Base-by-base conservation (phyloP, 2,329 filamentous ascomycete genomes). In the Tolypocladium ovalisporum region DNA sequence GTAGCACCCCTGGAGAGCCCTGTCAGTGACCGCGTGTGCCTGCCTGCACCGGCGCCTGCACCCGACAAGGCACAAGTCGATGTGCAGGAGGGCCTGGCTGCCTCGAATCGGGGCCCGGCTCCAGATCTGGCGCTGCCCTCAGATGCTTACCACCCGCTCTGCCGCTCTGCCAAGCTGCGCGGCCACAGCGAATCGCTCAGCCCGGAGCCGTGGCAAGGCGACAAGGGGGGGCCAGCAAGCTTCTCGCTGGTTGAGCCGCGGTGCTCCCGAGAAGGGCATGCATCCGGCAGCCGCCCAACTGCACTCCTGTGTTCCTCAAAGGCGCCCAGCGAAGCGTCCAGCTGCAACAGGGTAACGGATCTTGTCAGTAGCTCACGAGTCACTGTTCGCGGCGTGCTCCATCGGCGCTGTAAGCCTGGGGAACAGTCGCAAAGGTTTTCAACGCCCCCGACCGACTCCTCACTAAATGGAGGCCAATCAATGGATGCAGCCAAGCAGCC, bases 261-360 rank as follows among this genome's bases (percentile, higher is more conserved):
- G 57, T 47, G 44, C 58, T 62, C 57, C 60, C 61, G 60, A 60
- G 44, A 32, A 56, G 42, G 58, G 44, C 56, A 58, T 58, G 60
- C 44, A 57, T 56, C 49, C 58, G 51, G 61, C 53, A 58, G 47
- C 53, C 36, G 57, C 44, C 35, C 54, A 42, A 49, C 27, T 34
- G 44, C 44, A 29, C 4, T 32, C 27, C 44, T 19, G n/a, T n/a
- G n/a, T n/a, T n/a, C n/a, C n/a, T n/a, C n/a, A n/a, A n/a, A n/a
- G n/a, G n/a, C n/a, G n/a, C n/a, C n/a, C n/a, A n/a, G n/a, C n/a
- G n/a, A n/a, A n/a, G n/a, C n/a, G 42, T 17, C 6, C 42, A 27
- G 22, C 22, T 4, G 42, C 3, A 19, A n/a, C 3, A 29, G 8
- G 27, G 17, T 8, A 4, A 19, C 44, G 44, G 15, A 9, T 9